These are phyloP conservation scores for Toxoplasma gondii DNA, from an alignment of 169 alveolate species.

Conservation along the genomic window DNA sequence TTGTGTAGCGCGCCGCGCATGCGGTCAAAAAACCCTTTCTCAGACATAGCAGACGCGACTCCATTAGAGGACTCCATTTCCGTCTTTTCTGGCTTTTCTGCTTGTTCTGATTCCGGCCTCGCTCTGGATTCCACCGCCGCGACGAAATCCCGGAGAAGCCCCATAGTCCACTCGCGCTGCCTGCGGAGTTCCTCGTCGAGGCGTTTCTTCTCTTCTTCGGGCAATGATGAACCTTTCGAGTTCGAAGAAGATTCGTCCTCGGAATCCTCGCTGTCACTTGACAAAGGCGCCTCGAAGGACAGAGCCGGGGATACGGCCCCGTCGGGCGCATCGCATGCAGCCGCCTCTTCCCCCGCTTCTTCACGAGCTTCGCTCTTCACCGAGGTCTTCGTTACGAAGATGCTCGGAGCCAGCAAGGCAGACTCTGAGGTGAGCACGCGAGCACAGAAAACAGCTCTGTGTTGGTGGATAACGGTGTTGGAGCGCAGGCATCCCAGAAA, in stretches of 20 bases:
- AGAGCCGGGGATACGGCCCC: neutral
- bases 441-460: neutral
- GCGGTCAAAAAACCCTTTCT: neutral
- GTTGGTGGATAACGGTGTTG: too few relatives aligned
- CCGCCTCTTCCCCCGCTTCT: neutral
- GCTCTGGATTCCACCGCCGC: neutral
- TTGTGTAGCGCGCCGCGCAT: neutral
- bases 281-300: neutral
- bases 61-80: neutral
- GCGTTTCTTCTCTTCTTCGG: neutral
- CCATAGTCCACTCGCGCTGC: conserved; percentile 17
- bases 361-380: neutral
- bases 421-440: neutral
- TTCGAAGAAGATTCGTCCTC: neutral
- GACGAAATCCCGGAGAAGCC: neutral
- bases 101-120: neutral
- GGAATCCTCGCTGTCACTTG: neutral
- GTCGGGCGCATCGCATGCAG: neutral
- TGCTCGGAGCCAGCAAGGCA: neutral
- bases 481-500: too few relatives aligned
- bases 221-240: neutral
- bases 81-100: too few relatives aligned
- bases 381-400: neutral
- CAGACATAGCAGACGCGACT: neutral
- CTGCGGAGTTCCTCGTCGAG: neutral